Percentiles rank a stretch among this genome's conserved stretches.
Evolutionary conservation across 352 stramenopile species (phyloP).

Genomic region (Pythium plurisporium): DNA sequence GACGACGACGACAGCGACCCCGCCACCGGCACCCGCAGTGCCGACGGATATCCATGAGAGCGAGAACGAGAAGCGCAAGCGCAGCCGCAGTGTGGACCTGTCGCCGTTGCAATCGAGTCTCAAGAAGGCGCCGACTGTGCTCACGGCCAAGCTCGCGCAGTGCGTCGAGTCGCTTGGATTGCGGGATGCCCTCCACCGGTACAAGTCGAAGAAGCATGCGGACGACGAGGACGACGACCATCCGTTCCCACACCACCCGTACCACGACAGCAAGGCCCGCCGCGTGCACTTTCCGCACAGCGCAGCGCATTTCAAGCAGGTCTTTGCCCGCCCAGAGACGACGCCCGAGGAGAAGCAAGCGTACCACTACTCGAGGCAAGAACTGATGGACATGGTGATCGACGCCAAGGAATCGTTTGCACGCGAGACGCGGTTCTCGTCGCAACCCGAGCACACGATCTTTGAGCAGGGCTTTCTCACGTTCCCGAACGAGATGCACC

Average conservation of each 20-base stretch:
- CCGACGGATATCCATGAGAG: not conserved
- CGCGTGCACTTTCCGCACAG: slow-evolving; percentile 45
- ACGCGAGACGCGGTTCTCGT: slow-evolving; percentile 41
- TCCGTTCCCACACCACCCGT: slow-evolving; percentile 6
- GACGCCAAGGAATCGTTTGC: slow-evolving; percentile 45
- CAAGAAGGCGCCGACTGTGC: slow-evolving; percentile 43
- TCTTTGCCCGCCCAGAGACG: slow-evolving; percentile 34
- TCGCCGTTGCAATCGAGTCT: slow-evolving; percentile 43
- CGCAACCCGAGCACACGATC: slow-evolving; percentile 55
- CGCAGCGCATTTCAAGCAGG: slow-evolving; percentile 28
- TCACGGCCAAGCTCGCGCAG: slow-evolving; percentile 49
- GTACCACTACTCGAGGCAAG: slow-evolving; percentile 52
- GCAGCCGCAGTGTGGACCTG: slow-evolving; percentile 22
- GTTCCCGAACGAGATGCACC: slow-evolving; percentile 40
- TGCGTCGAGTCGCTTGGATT: slow-evolving; percentile 49
- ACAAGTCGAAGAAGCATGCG: slow-evolving; percentile 10
- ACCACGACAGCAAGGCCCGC: slow-evolving; percentile 18
- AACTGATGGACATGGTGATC: slow-evolving; percentile 50
- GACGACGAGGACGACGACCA: slow-evolving; percentile 2
- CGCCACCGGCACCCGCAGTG: not conserved
- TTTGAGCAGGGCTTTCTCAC: slow-evolving; percentile 64
- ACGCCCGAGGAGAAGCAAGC: slow-evolving; percentile 46
- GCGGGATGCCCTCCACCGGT: slow-evolving; percentile 28
- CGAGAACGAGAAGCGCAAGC: slow-evolving; percentile 20
- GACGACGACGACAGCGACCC: not conserved